These are phyloP conservation scores for Saccharomyces eubayanus DNA, from an alignment of 805 yeast species.

Conservation along the genomic window DNA sequence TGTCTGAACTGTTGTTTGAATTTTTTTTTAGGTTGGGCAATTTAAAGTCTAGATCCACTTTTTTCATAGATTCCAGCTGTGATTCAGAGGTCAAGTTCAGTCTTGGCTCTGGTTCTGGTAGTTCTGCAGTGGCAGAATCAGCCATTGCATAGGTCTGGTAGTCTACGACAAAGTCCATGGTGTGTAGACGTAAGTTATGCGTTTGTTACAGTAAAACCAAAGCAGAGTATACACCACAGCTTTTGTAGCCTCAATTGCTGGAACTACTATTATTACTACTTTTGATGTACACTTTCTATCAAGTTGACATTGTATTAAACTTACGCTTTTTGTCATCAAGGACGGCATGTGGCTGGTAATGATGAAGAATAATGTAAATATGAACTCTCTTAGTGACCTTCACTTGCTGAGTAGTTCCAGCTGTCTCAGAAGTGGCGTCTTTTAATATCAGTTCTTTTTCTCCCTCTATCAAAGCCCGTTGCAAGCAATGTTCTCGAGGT, in stretches of 20 bases:
- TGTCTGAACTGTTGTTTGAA: neutral
- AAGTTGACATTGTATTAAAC: neutral
- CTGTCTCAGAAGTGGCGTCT: too few relatives aligned
- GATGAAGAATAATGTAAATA: neutral
- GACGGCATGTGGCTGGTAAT: neutral
- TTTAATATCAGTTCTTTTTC: too few relatives aligned
- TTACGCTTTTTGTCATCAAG: neutral
- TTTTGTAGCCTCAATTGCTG: neutral
- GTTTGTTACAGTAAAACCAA: neutral
- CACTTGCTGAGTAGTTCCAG: too few relatives aligned
- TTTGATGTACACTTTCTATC: neutral
- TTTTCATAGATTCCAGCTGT: neutral
- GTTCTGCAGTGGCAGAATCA: constrained; percentile 22
- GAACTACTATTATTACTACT: neutral
- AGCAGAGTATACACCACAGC: neutral
- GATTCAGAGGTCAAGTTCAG: constrained; percentile 9
- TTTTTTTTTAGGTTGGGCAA: constrained; percentile 5
- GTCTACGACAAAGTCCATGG: constrained; percentile 38
- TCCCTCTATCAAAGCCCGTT: too few relatives aligned
- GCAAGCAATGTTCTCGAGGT: too few relatives aligned
- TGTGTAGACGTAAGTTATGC: neutral
- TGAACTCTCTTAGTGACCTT: too few relatives aligned
- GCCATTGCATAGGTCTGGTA: constrained; percentile 37
- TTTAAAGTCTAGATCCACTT: constrained; percentile 6
- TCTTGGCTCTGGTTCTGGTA: constrained; percentile 26